Evolutionary conservation across 768 basidiomycete species (phyloP), one percentile per base, ranked within the genome.

Genomic region (Suillus discolor): DNA sequence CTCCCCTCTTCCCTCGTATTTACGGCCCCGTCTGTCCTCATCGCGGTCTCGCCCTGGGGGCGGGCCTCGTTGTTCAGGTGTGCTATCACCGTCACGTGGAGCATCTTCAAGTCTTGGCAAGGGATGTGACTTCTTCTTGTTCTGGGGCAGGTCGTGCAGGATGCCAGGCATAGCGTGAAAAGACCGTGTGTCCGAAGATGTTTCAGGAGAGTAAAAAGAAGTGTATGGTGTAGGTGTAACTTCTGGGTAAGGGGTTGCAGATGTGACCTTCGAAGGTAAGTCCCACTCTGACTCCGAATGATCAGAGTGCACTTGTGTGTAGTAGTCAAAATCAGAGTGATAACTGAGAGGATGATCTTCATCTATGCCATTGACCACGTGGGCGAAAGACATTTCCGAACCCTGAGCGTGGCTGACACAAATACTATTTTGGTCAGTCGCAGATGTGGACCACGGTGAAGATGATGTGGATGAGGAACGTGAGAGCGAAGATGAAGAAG

Each of bases 391-490:
- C 39, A 39, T 42, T 53, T 64, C 39, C 59, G 63, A 41, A 63
- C 62, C 54, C 53, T 64, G 61, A 57, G 42, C 59, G 66, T 67
- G 63, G 70, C 60, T 47, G 62, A 73, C 60, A 64, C 61, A 39
- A 41, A 72, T 36, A 55, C 60, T 64, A 69, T 69, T 66, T 74
- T 71, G 62, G 71, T 68, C 54, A 64, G 66, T 36, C 47, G 63
- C n/a, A 60, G 18, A 54, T 15, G 69, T 70, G 20, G 64, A 69
- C 41, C 67, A 75, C 44, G 73, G 64, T 15, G 80, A 83, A 0
- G 80, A 80, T 25, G 74, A 79, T 57, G 71, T 68, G 6, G 84
- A 85, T 6, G 80, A 71, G 13, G 84, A 80, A 39, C 80, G 79
- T 68, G 84, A 83, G 66, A 81, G 75, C 6, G 80, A 74, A 70